phyloP scores from a whole-genome alignment of 2,329 filamentous ascomycete genomes.

The Aspergillus ruber region DNA sequence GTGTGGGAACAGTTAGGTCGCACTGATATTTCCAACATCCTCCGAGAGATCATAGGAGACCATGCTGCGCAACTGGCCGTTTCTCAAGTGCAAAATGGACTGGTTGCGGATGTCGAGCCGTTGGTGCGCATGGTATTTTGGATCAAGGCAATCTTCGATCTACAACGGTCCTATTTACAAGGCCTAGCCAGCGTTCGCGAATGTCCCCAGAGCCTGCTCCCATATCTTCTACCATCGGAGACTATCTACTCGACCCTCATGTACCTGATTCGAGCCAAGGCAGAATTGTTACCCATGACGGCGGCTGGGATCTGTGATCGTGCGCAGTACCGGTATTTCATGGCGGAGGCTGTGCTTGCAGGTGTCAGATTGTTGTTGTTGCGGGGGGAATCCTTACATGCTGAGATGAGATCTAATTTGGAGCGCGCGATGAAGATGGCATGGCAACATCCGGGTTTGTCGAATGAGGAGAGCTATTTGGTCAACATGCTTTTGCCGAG shows the following conservation, averaged over 20 bases:
- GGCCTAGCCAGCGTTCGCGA: constrained; percentile 21
- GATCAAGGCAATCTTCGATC: constrained; percentile 32
- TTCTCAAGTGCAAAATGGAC: constrained; percentile 17
- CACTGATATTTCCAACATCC: constrained; percentile 27
- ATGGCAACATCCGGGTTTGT: constrained; percentile 27
- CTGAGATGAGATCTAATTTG: constrained; percentile 23
- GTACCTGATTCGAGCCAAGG: constrained; percentile 28
- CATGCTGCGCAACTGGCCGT: constrained; percentile 24
- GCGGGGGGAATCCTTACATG: constrained; percentile 18
- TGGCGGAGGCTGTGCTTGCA: constrained; percentile 24
- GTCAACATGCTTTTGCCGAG: constrained; percentile 24
- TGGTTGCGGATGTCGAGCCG: constrained; percentile 16
- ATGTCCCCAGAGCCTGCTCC: constrained; percentile 23
- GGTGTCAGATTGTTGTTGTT: constrained; percentile 29
- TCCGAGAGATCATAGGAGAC: constrained; percentile 31
- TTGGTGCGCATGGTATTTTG: constrained; percentile 25
- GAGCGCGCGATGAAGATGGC: constrained; percentile 25
- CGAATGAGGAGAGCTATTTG: constrained; percentile 26
- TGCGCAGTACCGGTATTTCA: constrained; percentile 12
- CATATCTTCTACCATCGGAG: constrained; percentile 26
- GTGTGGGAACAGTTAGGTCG: constrained; percentile 31
- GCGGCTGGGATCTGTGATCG: constrained; percentile 17
- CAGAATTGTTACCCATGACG: constrained; percentile 22
- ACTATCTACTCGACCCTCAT: constrained; percentile 28
- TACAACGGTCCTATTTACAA: constrained; percentile 28